Percentiles rank a stretch among this genome's conserved stretches.
Conservation (phyloP, 371 early-diverging fungal genomes). For the Gilbertella persicaria region DNA sequence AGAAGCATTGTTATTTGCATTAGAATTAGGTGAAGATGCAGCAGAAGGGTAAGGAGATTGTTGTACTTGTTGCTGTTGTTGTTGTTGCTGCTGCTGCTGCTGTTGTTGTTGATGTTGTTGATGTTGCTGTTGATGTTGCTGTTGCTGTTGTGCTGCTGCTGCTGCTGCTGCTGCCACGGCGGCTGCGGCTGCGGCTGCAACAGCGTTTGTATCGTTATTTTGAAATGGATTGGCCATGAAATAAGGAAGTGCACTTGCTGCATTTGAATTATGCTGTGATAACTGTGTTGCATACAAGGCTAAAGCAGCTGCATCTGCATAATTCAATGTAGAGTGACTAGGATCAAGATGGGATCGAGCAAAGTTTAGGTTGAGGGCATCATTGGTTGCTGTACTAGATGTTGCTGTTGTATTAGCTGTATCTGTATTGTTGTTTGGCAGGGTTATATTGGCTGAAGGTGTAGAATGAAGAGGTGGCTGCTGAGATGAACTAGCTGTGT, state of each 20-base stretch:
- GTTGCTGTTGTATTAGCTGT: conserved; percentile 16
- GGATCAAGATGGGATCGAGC: neutral
- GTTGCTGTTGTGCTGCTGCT: too few relatives aligned
- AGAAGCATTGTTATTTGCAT: conserved; percentile 3
- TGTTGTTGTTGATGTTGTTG: conserved; percentile 3
- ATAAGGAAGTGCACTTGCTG: conserved; percentile 24
- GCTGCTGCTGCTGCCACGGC: conserved; percentile 15
- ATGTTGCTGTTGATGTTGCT: conserved; percentile 12
- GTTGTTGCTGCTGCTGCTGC: neutral
- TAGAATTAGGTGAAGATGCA: conserved; percentile 2
- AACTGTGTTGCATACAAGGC: conserved; percentile 48
- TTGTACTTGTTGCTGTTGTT: neutral
- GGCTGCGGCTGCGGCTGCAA: conserved; percentile 31
- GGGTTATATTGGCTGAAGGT: too few relatives aligned
- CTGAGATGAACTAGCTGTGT: too few relatives aligned
- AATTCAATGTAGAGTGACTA: conserved; percentile 22
- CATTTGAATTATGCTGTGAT: conserved; percentile 22
- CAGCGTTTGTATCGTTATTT: conserved; percentile 18
- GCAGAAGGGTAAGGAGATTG: neutral
- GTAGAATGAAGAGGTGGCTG: conserved; percentile 2
- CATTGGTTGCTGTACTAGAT: conserved; percentile 1
- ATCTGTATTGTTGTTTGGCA: neutral
- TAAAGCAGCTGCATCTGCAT: conserved; percentile 45
- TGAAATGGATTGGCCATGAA: conserved; percentile 20
- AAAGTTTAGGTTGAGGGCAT: neutral